Percentiles rank a stretch among this genome's conserved stretches.
These are phyloP conservation scores for Phyllosticta paracitricarpa DNA, from an alignment of 2,329 filamentous ascomycete species.

Conservation along the genomic window DNA sequence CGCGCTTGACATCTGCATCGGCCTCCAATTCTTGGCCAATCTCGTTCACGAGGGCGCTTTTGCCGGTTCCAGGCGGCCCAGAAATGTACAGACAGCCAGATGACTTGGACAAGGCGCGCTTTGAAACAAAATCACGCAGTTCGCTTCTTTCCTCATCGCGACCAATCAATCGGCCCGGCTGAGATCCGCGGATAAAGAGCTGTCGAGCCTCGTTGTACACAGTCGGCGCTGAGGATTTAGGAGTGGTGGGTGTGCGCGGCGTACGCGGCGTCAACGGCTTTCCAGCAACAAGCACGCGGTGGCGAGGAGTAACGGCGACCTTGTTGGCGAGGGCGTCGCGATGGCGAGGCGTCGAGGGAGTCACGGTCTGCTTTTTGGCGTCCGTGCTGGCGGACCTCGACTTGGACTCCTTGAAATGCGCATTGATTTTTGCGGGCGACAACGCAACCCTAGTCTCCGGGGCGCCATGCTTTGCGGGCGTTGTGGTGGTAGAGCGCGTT, in stretches of 20 bases:
- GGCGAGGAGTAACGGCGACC: constrained; percentile 68
- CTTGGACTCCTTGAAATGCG: constrained; percentile 35
- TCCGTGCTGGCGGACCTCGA: constrained; percentile 38
- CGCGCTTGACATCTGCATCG: constrained; percentile 49
- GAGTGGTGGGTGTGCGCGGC: constrained; percentile 63
- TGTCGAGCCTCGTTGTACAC: constrained; percentile 83
- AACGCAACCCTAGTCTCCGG: constrained; percentile 26
- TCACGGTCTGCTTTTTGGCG: constrained; percentile 23
- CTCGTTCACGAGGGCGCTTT: constrained; percentile 85
- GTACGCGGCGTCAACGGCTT: constrained; percentile 69
- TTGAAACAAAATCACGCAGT: constrained; percentile 58
- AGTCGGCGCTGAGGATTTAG: constrained; percentile 54
- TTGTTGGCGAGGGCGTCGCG: constrained; percentile 64
- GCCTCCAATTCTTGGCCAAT: constrained; percentile 54
- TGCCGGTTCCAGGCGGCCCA: constrained; percentile 90
- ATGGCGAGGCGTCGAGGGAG: constrained; percentile 66
- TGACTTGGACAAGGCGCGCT: constrained; percentile 48
- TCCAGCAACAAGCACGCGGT: constrained; percentile 68
- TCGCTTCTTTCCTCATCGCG: constrained; percentile 60
- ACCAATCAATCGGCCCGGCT: constrained; percentile 66
- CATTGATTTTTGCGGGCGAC: constrained; percentile 39
- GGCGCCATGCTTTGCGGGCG: constrained; percentile 40
- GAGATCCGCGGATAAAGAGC: constrained; percentile 70
- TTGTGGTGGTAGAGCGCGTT: constrained; percentile 25
- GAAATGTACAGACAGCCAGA: constrained; percentile 89